Base-by-base conservation (phyloP, 768 basidiomycete genomes). In the Termitomyces sp. region DNA sequence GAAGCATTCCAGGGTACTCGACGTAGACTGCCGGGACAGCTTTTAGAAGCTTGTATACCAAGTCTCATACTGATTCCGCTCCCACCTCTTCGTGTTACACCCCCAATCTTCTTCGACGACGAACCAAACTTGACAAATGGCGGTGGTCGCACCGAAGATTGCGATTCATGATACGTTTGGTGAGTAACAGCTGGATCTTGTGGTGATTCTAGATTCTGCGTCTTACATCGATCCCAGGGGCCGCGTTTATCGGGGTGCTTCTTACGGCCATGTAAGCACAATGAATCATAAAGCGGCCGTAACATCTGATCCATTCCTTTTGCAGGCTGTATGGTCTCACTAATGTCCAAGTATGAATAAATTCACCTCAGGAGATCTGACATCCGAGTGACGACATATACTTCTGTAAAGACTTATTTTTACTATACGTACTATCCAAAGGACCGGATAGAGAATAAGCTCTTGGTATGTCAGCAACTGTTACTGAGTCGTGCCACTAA, bases 251-350 rank as follows among this genome's bases (percentile, higher is more conserved):
- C 46, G 73, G 73, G 31, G 71, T 67, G n/a, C 64, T 72, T 49
- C 54, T 72, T 33, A 65, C 71, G 16, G 68, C 69, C 26, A 68
- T 70, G 73, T 75, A 58, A 31, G 71, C 57, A 24, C 29, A 33
- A 44, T 28, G 18, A 44, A 36, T 51, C 15, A 56, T 22, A 44
- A 28, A 15, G 4, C 31, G 4, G 29, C 5, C 20, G 31, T n/a
- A 44, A 22, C 22, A 34, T 36, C 34, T 59, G 56, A 48, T 51
- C 48, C 26, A n/a, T 39, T 44, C 8, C 24, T 34, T 54, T 46
- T 42, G 29, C 6, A 73, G 73, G 59, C 58, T 75, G 45, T 75
- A 73, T 55, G 72, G 73, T n/a, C 59, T 73, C 46, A 75, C 73
- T 29, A 72, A 66, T 45, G 60, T 75, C 26, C 73, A 75, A 54